phyloP scores from a whole-genome alignment of 2,329 filamentous ascomycete species.

The Scolecobasidium constrictum region DNA sequence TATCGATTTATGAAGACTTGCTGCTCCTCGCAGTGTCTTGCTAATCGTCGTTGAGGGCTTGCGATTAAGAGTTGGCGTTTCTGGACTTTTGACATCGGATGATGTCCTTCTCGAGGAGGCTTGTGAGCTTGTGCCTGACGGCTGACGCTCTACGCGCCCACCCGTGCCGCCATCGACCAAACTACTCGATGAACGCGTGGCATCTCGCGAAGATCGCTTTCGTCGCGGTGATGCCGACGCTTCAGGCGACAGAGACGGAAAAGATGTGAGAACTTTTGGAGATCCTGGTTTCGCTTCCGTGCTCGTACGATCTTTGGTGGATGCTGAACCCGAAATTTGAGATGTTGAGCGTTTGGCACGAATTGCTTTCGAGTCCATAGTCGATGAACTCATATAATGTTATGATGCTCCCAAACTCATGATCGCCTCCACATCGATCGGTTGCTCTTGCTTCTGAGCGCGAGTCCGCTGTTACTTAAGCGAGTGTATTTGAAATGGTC shows the following conservation, averaged over 20 bases:
- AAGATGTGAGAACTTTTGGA: slow-evolving; percentile 9
- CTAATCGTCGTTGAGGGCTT: neutral
- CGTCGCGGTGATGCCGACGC: slow-evolving; percentile 4
- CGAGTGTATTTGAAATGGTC: too few relatives aligned
- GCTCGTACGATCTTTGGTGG: slow-evolving; percentile 4
- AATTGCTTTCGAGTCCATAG: slow-evolving; percentile 3
- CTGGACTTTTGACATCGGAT: neutral
- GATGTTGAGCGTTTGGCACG: slow-evolving; percentile 4
- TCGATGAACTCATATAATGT: too few relatives aligned
- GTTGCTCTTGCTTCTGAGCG: too few relatives aligned
- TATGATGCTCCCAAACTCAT: too few relatives aligned
- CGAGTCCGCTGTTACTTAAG: too few relatives aligned
- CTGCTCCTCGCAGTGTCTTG: slow-evolving; percentile 6
- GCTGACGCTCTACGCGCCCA: neutral
- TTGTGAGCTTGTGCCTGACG: neutral
- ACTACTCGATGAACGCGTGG: neutral
- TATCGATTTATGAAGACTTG: slow-evolving; percentile 8
- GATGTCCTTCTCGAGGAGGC: neutral
- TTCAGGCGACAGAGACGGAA: slow-evolving; percentile 4
- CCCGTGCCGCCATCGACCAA: neutral
- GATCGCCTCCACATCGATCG: too few relatives aligned
- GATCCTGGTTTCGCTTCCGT: slow-evolving; percentile 6
- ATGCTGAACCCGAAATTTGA: neutral
- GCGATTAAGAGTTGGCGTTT: neutral
- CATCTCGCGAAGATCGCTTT: slow-evolving; percentile 5